Base-by-base conservation (phyloP, 768 basidiomycete genomes). In the Russula earlei region DNA sequence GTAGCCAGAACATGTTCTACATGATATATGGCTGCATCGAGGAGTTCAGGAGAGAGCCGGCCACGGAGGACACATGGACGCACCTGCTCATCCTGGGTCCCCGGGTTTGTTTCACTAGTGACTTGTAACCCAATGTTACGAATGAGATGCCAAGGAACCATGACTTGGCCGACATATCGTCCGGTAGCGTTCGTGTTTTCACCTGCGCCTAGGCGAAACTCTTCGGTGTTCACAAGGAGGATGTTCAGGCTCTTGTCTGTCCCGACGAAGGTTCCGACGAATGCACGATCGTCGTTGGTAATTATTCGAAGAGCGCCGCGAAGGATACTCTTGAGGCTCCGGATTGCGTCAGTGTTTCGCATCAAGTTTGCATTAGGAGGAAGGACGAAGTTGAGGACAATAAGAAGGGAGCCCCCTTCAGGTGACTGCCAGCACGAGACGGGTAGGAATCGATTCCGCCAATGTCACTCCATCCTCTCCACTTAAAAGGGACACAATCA, bases 401-500 rank as follows among this genome's bases (percentile, higher is more conserved):
- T n/a, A n/a, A n/a, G n/a, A n/a, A n/a, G n/a, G n/a, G n/a, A n/a
- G n/a, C n/a, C n/a, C n/a, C n/a, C n/a, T n/a, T n/a, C n/a, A n/a
- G n/a, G n/a, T n/a, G n/a, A n/a, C n/a, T n/a, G n/a, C n/a, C n/a
- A n/a, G n/a, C n/a, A n/a, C n/a, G n/a, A n/a, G n/a, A n/a, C n/a
- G n/a, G n/a, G n/a, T n/a, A n/a, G n/a, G n/a, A n/a, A n/a, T n/a
- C n/a, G n/a, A n/a, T n/a, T n/a, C n/a, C n/a, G n/a, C n/a, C 60
- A 63, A 25, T 43, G 68, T 65, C 36, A 45, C 50, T 66, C 73
- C 58, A 93, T 95, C 64, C 77, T 95, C 1, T 92, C 92, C 29
- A 95, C 92, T 1, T 95, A 94, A 70, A 93, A 95, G 67, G 92
- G 94, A 68, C 82, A 92, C 65, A 90, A 80, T 95, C 52, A 85